Base-by-base conservation (phyloP, 192 early-diverging fungal species). In the Backusella australiensis region DNA sequence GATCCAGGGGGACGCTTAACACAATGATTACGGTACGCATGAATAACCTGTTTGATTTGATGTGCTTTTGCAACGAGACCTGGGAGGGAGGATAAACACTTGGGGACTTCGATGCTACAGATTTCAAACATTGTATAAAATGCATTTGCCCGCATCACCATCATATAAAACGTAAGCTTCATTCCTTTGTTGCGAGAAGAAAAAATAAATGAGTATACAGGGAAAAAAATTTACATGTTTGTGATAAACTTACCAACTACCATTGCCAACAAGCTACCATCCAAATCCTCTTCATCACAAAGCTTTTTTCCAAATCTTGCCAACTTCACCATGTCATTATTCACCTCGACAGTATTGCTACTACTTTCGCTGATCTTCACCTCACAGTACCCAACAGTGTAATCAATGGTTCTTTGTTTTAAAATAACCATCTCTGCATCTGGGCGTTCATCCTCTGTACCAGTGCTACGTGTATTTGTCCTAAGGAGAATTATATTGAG, bases 401-500 rank as follows among this genome's bases (percentile, higher is more conserved):
- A 69, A 9, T 14, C 36, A 69, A 69, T 69, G 34, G 67, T 6
- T 35, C 67, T 69, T 34, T 69, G 34, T 38, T 69, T 32, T 39
- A 69, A 38, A 32, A 34, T 69, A 38, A 38, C 3, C 67, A 69
- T 69, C 36, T 69, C 34, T 38, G 34, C 67, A 34, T 39, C 67
- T 38, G 67, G 67, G 67, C 36, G 67, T 38, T 69, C 67, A 38
- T 32, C 36, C 17, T 69, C 67, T 69, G 67, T 69, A 38, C 15
- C 36, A 69, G 67, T 69, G 5, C 36, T 9, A 21, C 34, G 4
- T 38, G 35, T 69, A 34, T 69, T 69, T 69, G 67, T 69, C 67
- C 34, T 69, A 69, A 38, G 36, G 7, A 69, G 4, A 69, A 38
- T 4, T 38, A 69, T 38, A 69, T 69, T 69, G 38, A 69, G 67